Percentiles rank a stretch among this genome's conserved stretches.
phyloP scores from a whole-genome alignment of 805 yeast species.

The Candida silvatica region DNA sequence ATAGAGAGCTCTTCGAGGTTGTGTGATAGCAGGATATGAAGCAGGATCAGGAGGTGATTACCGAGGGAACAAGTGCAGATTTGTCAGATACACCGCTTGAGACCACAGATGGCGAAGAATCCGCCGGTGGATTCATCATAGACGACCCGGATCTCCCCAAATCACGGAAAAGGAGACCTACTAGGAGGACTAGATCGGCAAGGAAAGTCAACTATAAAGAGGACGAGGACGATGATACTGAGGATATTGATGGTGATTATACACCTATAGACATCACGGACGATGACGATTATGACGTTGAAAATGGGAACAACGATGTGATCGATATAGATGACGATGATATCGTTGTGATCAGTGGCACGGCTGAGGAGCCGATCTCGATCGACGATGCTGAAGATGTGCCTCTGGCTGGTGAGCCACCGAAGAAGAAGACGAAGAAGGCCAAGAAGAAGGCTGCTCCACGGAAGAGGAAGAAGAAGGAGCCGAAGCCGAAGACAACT shows the following conservation, averaged over 20 bases:
- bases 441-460: conserved; percentile 12
- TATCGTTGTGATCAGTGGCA: conserved; percentile 15
- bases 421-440: conserved; percentile 5
- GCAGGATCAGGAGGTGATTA: no score
- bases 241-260: conserved; percentile 7
- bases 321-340: conserved; percentile 10
- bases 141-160: conserved; percentile 25
- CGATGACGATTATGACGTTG: conserved; percentile 32
- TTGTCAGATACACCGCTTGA: no score
- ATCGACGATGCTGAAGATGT: conserved; percentile 2
- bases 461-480: conserved; percentile 14
- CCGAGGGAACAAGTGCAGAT: no score
- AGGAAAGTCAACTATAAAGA: conserved; percentile 1
- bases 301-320: conserved; percentile 12
- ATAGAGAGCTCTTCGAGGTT: background rate
- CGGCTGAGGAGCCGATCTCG: conserved; percentile 5
- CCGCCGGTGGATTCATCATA: conserved; percentile 34
- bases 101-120: no score
- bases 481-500: conserved; percentile 46
- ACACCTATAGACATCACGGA: conserved; percentile 27
- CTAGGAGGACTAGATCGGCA: conserved; percentile 5
- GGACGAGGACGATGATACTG: conserved; percentile 6
- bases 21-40: background rate
- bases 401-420: conserved; percentile 5
- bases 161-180: conserved; percentile 7